Evolutionary conservation across 306 rosid genomes (phyloP), one percentile per base, ranked within the genome.

Genomic region (Glycine latifolia): DNA sequence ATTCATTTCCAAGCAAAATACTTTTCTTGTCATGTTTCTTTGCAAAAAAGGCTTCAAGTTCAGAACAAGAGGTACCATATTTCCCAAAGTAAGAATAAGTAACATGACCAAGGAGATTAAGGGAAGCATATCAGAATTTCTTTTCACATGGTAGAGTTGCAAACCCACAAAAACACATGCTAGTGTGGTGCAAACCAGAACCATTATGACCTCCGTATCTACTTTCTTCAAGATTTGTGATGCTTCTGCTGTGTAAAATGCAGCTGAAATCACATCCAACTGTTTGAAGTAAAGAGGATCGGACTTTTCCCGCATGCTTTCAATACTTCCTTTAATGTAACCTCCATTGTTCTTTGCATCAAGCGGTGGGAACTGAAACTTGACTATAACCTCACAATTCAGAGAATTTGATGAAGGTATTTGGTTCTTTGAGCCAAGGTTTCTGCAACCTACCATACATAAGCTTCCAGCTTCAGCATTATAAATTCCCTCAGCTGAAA

Each of bases 401-500:
- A 48, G 10, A 13, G 86, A 74, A 8, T 71, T 67, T 17, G 3
- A 8, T 58, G 31, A 73, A 44, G 65, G 53, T 17, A 65, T 65
- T 5, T 35, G 20, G 74, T n/a, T 60, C 6, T 46, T 31, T 11
- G 58, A 55, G 72, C 6, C 83, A 17, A 75, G 53, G 9, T 72
- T 49, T 56, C 89, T 49, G 78, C 91, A 89, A 58, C 90, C 94
- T 14, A 80, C 46, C 94, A 89, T 86, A 20, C 94, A 91, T 76
- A 91, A 75, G 79, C 63, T 82, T 82, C 90, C 94, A 13, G 84
- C 62, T 77, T 71, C 37, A 11, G 83, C 53, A 80, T 87, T 86
- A 81, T 89, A 89, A 2, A 79, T 56, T 55, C 92, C 92, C 59
- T 89, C 91, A 20, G 91, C 94, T 9, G 59, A 54, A 71, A 89